Evolutionary conservation across 2,329 filamentous ascomycete genomes (phyloP).

Genomic region (Microthyrium microscopicum): DNA sequence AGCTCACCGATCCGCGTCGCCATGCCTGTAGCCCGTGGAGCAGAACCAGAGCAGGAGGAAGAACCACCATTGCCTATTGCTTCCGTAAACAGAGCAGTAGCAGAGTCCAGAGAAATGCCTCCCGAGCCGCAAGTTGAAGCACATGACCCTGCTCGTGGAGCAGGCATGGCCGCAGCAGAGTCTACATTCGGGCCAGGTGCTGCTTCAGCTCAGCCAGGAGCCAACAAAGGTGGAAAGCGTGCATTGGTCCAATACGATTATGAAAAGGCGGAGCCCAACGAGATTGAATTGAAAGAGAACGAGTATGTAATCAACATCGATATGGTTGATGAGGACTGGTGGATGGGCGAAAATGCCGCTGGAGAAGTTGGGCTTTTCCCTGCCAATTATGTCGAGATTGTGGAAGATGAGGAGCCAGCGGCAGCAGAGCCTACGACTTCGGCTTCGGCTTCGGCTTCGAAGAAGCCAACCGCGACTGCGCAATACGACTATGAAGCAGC

Average conservation of each 20-base stretch:
- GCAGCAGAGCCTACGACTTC: conserved; percentile 17
- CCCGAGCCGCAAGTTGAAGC: conserved; percentile 49
- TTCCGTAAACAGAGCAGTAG: conserved; percentile 45
- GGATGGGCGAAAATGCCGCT: conserved; percentile 77
- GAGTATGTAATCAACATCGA: conserved; percentile 83
- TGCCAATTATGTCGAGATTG: conserved; percentile 86
- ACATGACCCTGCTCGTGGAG: conserved; percentile 35
- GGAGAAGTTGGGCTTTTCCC: conserved; percentile 88
- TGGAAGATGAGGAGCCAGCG: conserved; percentile 41
- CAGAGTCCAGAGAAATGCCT: conserved; percentile 45
- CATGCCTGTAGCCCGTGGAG: conserved; percentile 59
- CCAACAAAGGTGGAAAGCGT: conserved; percentile 40
- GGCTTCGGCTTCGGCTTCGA: conserved; percentile 18
- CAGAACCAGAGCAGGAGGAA: conserved; percentile 31
- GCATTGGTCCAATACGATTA: conserved; percentile 88
- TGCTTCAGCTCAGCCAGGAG: conserved; percentile 19
- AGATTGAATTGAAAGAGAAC: conserved; percentile 79
- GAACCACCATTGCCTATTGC: conserved; percentile 45
- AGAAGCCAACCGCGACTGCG: conserved; percentile 58
- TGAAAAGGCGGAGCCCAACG: conserved; percentile 93
- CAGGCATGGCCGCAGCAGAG: conserved; percentile 28
- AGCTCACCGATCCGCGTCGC: conserved; percentile 71
- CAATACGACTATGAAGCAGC: conserved; percentile 94
- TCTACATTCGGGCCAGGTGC: conserved; percentile 27
- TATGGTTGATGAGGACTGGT: conserved; percentile 97